A percentile compares a stretch with the other conserved stretches of the same genome.
Conservation (phyloP, 192 early-diverging fungal genomes). For the Mortierella alpina region DNA sequence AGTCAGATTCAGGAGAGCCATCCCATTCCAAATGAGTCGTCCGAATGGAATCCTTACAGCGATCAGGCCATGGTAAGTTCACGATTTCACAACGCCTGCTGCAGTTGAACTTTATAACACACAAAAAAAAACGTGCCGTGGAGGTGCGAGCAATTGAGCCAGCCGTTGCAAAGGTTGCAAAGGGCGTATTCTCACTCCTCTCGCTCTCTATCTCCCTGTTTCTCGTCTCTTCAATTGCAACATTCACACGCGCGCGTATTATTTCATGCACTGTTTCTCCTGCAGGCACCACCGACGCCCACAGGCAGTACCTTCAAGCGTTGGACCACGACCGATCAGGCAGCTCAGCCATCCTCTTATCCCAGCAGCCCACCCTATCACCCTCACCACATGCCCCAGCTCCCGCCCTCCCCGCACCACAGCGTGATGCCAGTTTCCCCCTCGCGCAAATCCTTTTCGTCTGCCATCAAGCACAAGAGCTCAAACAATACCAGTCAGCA, state of each 20-base stretch:
- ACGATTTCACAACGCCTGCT: background rate
- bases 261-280: too few relatives aligned
- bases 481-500: conserved; percentile 32
- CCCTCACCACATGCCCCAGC: background rate
- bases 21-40: conserved; percentile 1
- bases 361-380: conserved; percentile 12
- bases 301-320: conserved; percentile 34
- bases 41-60: conserved; percentile 30
- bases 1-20: conserved; percentile 16
- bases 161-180: background rate
- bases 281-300: conserved; percentile 23
- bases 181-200: background rate
- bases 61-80: conserved; percentile 29
- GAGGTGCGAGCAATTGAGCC: background rate
- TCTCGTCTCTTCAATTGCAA: background rate
- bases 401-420: background rate
- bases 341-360: background rate
- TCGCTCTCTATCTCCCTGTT: background rate
- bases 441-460: background rate
- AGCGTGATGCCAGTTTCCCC: too few relatives aligned
- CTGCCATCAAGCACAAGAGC: conserved; percentile 22
- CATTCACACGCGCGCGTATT: too few relatives aligned
- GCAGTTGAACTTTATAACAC: background rate
- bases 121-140: background rate
- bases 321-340: conserved; percentile 23